These are phyloP conservation scores for Pseudogymnoascus sp. DNA, from an alignment of 2,329 filamentous ascomycete species.

Conservation along the genomic window DNA sequence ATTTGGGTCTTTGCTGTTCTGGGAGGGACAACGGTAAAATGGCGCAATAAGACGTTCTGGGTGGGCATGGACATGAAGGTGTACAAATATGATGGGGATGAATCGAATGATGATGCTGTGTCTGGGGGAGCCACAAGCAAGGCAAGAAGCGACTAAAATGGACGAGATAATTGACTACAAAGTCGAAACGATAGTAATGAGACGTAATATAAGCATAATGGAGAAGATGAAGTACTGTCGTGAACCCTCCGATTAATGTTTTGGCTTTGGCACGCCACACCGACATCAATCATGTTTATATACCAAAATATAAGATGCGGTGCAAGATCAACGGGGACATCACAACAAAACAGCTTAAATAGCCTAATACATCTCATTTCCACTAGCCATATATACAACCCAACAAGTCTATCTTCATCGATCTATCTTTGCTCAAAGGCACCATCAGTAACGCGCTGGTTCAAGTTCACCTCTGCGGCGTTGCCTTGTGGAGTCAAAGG, in stretches of 20 bases:
- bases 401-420: not conserved
- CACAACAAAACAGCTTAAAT: not conserved
- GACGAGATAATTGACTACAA: not conserved
- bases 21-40: conserved; percentile 78
- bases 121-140: not conserved
- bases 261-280: not conserved
- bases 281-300: not conserved
- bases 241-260: not conserved
- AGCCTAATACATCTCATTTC: conserved; percentile 1
- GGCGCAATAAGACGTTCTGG: conserved; percentile 75
- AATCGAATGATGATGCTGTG: not conserved
- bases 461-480: conserved; percentile 48
- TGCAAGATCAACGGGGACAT: not conserved
- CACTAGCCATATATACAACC: not conserved
- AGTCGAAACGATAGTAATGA: conserved; percentile 1
- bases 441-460: conserved; percentile 49
- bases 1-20: conserved; percentile 88
- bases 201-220: not conserved
- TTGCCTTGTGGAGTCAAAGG: conserved; percentile 59
- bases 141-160: not conserved
- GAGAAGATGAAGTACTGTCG: not conserved
- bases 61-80: conserved; percentile 83
- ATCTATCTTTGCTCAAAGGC: conserved; percentile 51
- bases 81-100: conserved; percentile 39
- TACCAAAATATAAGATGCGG: not conserved